These are phyloP conservation scores for Wallacemonas sp. DNA, from an alignment of 208 protist species.

Conservation along the genomic window DNA sequence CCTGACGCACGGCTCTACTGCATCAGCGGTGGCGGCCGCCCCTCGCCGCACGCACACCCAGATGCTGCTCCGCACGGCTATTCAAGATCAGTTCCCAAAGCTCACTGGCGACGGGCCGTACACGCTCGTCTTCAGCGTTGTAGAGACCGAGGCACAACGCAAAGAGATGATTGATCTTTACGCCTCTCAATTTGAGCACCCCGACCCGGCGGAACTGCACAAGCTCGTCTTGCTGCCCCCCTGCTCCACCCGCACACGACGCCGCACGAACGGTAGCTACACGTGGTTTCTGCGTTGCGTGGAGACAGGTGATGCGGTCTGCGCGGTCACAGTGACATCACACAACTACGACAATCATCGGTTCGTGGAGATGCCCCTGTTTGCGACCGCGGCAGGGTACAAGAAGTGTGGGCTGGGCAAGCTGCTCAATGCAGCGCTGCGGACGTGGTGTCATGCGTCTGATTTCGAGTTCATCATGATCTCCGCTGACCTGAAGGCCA, in stretches of 20 bases:
- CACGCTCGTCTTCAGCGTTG: slow-evolving; percentile 63
- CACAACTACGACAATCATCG: slow-evolving; percentile 76
- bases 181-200: slow-evolving; percentile 77
- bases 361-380: slow-evolving; percentile 88
- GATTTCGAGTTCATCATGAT: slow-evolving; percentile 83
- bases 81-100: slow-evolving; percentile 80
- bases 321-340: slow-evolving; percentile 72
- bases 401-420: slow-evolving; percentile 82
- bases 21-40: not conserved
- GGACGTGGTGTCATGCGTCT: slow-evolving; percentile 45
- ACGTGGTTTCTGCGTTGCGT: slow-evolving; percentile 78
- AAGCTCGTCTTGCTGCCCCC: slow-evolving; percentile 68
- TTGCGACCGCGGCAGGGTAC: slow-evolving; percentile 86
- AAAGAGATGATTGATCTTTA: slow-evolving; percentile 79
- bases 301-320: slow-evolving; percentile 67
- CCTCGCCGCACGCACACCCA: slow-evolving; percentile 64
- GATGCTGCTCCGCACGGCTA: slow-evolving; percentile 73
- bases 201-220: slow-evolving; percentile 74
- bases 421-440: slow-evolving; percentile 74
- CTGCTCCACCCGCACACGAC: slow-evolving; percentile 73
- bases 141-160: slow-evolving; percentile 54
- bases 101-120: slow-evolving; percentile 68
- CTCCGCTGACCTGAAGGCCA: slow-evolving; percentile 82
- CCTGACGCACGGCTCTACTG: not conserved
- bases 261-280: slow-evolving; percentile 68